Conservation (phyloP, 768 basidiomycete species). For the Pisolithus sp. region DNA sequence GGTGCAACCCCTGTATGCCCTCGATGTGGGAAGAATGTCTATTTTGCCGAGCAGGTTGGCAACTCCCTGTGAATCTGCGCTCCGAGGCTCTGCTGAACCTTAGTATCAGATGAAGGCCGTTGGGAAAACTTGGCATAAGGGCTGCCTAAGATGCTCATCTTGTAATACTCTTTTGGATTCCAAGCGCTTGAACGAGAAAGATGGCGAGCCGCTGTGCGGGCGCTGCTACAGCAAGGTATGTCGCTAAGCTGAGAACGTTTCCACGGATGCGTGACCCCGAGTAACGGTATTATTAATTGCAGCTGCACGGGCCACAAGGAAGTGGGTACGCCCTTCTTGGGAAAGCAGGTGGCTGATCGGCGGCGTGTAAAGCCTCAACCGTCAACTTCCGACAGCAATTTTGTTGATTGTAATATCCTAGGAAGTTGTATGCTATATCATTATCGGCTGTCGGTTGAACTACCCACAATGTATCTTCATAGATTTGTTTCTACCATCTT, state of each 20-base stretch:
- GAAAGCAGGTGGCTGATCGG: slow-evolving; percentile 36
- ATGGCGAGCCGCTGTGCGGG: slow-evolving; percentile 63
- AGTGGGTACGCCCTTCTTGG: slow-evolving; percentile 69
- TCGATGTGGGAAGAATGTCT: slow-evolving; percentile 68
- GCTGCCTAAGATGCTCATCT: slow-evolving; percentile 69
- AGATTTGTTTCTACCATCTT: too few relatives aligned
- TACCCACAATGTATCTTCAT: neutral
- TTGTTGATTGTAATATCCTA: neutral
- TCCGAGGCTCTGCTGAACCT: neutral
- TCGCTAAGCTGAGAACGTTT: neutral
- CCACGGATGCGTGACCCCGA: neutral
- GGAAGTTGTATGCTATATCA: slow-evolving; percentile 5
- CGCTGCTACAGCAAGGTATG: slow-evolving; percentile 66
- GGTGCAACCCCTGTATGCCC: slow-evolving; percentile 59
- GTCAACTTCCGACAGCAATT: neutral
- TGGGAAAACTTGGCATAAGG: slow-evolving; percentile 75
- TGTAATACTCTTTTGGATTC: slow-evolving; percentile 69
- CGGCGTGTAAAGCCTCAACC: neutral
- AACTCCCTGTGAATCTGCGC: neutral
- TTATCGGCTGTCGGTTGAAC: slow-evolving; percentile 17
- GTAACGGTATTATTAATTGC: neutral
- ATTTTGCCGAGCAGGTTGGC: slow-evolving; percentile 76
- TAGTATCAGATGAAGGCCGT: slow-evolving; percentile 63
- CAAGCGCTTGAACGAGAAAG: slow-evolving; percentile 65
- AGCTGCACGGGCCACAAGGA: slow-evolving; percentile 72